A percentile compares a stretch with the other conserved stretches of the same genome.
Evolutionary conservation across 257 asterid genomes (phyloP).

Genomic region (Nicotiana noctiflora): DNA sequence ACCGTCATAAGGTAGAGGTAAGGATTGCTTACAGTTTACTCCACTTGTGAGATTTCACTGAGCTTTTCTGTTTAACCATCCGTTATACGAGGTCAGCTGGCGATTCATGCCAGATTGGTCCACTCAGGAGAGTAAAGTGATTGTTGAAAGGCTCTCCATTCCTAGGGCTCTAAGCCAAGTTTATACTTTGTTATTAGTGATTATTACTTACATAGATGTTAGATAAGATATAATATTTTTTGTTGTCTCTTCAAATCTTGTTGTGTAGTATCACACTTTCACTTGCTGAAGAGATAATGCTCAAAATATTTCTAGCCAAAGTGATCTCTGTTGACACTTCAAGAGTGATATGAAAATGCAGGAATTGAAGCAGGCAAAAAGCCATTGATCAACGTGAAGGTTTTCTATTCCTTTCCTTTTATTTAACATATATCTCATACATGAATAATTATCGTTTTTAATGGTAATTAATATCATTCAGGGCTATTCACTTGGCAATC

Average conservation of each 20-base stretch:
- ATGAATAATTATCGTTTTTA: not conserved
- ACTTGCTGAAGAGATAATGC: not conserved
- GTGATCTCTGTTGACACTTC: not conserved
- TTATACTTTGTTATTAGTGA: not conserved
- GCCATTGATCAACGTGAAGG: slow-evolving; percentile 29
- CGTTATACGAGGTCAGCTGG: not conserved
- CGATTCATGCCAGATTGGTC: no score
- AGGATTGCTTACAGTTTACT: no score
- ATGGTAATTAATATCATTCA: not conserved
- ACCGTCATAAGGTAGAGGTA: no score
- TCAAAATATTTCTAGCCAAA: no score
- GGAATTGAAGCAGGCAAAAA: slow-evolving; percentile 29
- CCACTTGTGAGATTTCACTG: no score
- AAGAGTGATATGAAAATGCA: not conserved
- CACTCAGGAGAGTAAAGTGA: no score
- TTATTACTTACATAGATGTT: not conserved
- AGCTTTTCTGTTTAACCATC: not conserved
- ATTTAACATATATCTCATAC: not conserved
- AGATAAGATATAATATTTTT: not conserved
- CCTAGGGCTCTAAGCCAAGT: not conserved
- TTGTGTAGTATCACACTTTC: not conserved
- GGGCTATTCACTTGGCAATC: slow-evolving; percentile 40
- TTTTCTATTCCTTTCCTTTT: not conserved
- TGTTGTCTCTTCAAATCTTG: not conserved
- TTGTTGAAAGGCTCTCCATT: no score